Evolutionary conservation across 371 early-diverging fungal genomes (phyloP).

Genomic region (Mucor circinelloides): DNA sequence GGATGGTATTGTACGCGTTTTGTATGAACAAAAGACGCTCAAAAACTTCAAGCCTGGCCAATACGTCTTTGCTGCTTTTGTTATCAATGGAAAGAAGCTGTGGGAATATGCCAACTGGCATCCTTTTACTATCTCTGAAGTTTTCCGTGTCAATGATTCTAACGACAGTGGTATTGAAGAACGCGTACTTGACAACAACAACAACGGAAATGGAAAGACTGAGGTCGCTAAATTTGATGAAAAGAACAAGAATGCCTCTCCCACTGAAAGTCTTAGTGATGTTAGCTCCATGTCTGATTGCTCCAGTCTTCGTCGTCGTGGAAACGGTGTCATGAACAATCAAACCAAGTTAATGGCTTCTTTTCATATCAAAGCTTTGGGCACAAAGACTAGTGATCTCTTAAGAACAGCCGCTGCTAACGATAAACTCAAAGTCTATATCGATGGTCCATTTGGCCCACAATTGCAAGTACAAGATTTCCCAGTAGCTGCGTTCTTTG

Average conservation of each 20-base stretch:
- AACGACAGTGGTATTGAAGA: conserved; percentile 11
- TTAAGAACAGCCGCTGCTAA: neutral
- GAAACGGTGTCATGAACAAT: neutral
- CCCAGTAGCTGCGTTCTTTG: conserved; percentile 31
- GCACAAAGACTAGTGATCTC: conserved; percentile 30
- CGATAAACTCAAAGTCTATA: conserved; percentile 25
- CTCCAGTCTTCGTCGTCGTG: conserved; percentile 28
- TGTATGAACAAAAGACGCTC: conserved; percentile 33
- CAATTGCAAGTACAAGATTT: conserved; percentile 42
- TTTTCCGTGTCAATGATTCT: conserved; percentile 20
- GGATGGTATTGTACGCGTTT: conserved; percentile 35
- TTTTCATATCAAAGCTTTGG: conserved; percentile 46
- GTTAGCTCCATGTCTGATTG: conserved; percentile 12
- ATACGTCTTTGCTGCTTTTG: conserved; percentile 42
- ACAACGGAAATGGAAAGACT: neutral
- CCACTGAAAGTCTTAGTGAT: neutral
- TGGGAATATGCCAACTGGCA: conserved; percentile 46
- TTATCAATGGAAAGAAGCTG: conserved; percentile 21
- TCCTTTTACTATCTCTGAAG: conserved; percentile 49
- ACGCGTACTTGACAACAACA: neutral
- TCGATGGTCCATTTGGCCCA: conserved; percentile 51
- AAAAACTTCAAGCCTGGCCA: conserved; percentile 41
- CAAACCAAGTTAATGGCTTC: conserved; percentile 25
- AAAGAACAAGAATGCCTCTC: neutral
- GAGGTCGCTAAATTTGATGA: neutral